These are phyloP conservation scores for Botrytis deweyae DNA, from an alignment of 2,329 filamentous ascomycete genomes.

Conservation along the genomic window DNA sequence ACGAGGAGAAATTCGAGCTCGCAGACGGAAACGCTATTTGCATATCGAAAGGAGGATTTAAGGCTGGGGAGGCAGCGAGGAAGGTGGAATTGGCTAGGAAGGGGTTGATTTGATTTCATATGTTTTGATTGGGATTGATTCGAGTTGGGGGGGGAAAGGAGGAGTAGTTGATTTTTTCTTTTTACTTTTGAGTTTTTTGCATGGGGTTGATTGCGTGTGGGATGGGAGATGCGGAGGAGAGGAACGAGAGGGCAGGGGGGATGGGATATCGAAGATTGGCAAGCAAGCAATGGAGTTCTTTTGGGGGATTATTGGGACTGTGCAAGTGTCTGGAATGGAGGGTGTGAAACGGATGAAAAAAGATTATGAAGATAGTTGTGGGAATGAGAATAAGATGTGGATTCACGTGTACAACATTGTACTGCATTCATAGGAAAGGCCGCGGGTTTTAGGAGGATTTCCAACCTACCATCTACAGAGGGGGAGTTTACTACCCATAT, in stretches of 20 bases:
- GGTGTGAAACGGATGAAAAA: neutral
- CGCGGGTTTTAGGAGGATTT: neutral
- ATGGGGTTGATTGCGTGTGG: neutral
- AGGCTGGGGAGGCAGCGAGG: slow-evolving; percentile 65
- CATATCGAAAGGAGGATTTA: slow-evolving; percentile 72
- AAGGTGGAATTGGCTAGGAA: slow-evolving; percentile 81
- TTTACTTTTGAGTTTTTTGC: neutral
- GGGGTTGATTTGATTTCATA: slow-evolving; percentile 59
- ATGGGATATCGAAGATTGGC: too few species aligned
- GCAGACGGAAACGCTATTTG: slow-evolving; percentile 72
- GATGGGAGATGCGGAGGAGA: neutral
- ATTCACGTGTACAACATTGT: neutral
- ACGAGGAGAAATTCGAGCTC: slow-evolving; percentile 76
- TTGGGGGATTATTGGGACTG: neutral
- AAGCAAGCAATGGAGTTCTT: neutral
- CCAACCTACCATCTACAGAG: neutral
- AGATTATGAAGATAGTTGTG: neutral
- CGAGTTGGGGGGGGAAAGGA: too few species aligned
- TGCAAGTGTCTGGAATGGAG: too few species aligned
- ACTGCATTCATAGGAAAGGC: neutral
- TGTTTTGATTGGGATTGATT: slow-evolving; percentile 40
- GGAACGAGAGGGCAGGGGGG: neutral
- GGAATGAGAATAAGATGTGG: neutral
- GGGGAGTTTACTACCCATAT: neutral
- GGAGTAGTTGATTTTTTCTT: neutral